Percentiles rank a stretch among this genome's conserved stretches.
phyloP scores from a whole-genome alignment of 176 grass and related monocot species.

The Oryza brachyantha region DNA sequence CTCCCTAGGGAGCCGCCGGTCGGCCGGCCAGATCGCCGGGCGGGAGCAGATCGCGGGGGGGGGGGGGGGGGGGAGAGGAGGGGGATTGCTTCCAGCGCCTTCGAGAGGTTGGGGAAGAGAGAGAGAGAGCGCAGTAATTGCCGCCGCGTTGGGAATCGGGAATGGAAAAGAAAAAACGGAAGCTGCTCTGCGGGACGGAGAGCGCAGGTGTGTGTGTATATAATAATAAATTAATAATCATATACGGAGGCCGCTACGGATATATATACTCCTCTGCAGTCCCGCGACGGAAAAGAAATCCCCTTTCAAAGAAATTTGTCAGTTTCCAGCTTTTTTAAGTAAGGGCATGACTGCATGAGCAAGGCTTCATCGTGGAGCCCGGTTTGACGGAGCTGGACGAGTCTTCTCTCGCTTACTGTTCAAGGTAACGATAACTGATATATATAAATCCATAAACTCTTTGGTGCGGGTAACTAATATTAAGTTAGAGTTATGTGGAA shows the following conservation, averaged over 20 bases:
- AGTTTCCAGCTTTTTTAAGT: no score
- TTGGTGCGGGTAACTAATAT: no score
- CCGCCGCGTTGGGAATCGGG: constrained; percentile 15
- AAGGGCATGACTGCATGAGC: no score
- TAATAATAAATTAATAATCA: no score
- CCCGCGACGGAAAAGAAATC: neutral
- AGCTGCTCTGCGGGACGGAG: constrained; percentile 3
- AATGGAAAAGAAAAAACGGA: constrained; percentile 15
- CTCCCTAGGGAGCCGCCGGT: constrained; percentile 23
- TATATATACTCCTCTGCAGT: neutral
- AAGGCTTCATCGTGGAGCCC: no score
- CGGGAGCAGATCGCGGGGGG: neutral
- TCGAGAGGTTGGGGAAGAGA: neutral
- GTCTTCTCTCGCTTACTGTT: no score
- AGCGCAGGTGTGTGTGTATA: neutral
- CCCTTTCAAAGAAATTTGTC: no score
- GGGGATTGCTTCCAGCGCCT: neutral
- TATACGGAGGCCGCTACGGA: neutral
- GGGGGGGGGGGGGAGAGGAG: neutral
- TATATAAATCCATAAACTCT: no score
- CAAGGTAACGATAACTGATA: no score
- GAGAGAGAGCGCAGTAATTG: neutral
- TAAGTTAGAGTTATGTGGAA: no score
- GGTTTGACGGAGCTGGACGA: no score
- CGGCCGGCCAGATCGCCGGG: constrained; percentile 28